Evolutionary conservation across 2,329 filamentous ascomycete species (phyloP).

Genomic region (Aspergillus novoparasiticus): DNA sequence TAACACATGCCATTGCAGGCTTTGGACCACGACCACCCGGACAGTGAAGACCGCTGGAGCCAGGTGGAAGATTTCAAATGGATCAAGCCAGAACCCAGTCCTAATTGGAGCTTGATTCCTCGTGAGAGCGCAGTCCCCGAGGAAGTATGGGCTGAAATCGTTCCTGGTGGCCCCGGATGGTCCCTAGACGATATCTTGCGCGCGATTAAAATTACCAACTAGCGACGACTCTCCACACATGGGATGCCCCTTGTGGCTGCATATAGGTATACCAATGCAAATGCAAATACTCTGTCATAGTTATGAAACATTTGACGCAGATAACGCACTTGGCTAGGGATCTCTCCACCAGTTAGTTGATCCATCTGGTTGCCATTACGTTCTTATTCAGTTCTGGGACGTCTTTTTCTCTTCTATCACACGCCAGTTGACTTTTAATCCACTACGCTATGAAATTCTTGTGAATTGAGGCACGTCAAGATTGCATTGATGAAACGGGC

Average conservation of each 20-base stretch:
- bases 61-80: constrained; percentile 98
- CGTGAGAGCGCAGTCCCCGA: constrained; percentile 62
- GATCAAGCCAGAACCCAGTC: constrained; percentile 82
- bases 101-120: constrained; percentile 78
- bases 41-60: constrained; percentile 72
- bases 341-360: neutral
- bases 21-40: constrained; percentile 32
- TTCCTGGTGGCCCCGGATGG: constrained; percentile 64
- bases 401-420: neutral
- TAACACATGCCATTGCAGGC: constrained; percentile 25
- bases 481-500: neutral
- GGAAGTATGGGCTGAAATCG: constrained; percentile 68
- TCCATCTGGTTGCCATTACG: neutral
- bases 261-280: neutral
- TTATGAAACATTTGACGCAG: neutral
- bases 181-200: constrained; percentile 67
- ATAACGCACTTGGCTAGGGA: neutral
- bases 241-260: neutral
- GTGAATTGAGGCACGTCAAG: constrained; percentile 4
- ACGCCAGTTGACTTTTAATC: neutral
- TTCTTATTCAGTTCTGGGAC: neutral
- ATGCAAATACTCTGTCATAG: neutral
- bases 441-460: neutral
- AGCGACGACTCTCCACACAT: neutral
- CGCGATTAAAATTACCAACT: constrained; percentile 31